A percentile compares a stretch with the other conserved stretches of the same genome.
phyloP scores from a whole-genome alignment of 176 grass and related monocot species.

The Pontederia paniculata region DNA sequence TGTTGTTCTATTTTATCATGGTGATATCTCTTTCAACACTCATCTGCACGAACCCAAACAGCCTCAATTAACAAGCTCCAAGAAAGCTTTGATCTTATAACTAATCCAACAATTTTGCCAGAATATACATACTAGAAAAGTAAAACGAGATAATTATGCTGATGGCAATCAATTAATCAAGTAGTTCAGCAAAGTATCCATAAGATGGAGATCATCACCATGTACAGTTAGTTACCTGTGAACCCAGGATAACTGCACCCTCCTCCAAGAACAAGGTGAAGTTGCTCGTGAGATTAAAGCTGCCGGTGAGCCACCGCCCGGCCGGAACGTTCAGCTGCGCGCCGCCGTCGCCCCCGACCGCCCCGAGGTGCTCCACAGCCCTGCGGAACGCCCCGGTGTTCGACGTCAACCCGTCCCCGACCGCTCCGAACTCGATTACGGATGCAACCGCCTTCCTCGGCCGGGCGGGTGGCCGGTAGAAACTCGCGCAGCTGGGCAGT shows the following conservation, averaged over 20 bases:
- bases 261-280: slow-evolving; percentile 81
- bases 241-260: slow-evolving; percentile 57
- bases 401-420: slow-evolving; percentile 58
- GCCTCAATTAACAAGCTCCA: no score
- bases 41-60: no score
- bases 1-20: no score
- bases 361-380: slow-evolving; percentile 37
- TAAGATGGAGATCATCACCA: no score
- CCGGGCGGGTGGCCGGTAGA: slow-evolving; percentile 29
- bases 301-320: slow-evolving; percentile 73
- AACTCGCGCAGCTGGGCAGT: slow-evolving; percentile 35
- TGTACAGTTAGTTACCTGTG: no score
- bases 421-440: slow-evolving; percentile 49
- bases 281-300: slow-evolving; percentile 85
- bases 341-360: slow-evolving; percentile 19
- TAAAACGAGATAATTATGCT: no score
- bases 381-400: slow-evolving; percentile 59
- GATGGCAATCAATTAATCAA: no score
- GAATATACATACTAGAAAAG: no score
- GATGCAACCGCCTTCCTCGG: slow-evolving; percentile 38
- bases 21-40: no score
- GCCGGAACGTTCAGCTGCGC: slow-evolving; percentile 59
- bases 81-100: no score
- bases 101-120: no score
- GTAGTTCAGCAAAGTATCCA: no score